Evolutionary conservation across 306 rosid genomes (phyloP).

Genomic region (Argentina anserina): DNA sequence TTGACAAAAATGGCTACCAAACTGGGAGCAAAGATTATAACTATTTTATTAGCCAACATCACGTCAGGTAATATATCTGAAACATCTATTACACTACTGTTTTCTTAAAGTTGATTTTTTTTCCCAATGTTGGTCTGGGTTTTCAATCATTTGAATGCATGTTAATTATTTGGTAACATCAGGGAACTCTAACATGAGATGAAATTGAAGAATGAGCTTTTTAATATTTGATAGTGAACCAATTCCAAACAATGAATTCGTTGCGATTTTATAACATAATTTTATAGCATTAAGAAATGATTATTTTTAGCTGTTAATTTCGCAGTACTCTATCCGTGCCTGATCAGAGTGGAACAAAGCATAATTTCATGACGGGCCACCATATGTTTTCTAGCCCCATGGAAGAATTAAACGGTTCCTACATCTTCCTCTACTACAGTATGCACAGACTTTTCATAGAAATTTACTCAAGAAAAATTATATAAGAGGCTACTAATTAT

Average conservation of each 20-base stretch:
- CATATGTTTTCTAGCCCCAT: background rate
- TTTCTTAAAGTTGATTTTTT: background rate
- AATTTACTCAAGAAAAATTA: background rate
- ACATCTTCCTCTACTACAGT: background rate
- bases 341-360: background rate
- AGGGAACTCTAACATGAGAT: background rate
- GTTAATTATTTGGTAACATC: no score
- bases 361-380: background rate
- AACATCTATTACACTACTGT: background rate
- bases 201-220: background rate
- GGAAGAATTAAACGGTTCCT: background rate
- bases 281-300: background rate
- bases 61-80: background rate
- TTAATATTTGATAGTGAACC: background rate
- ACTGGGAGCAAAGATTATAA: constrained; percentile 2
- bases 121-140: background rate
- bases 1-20: background rate
- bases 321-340: background rate
- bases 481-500: background rate
- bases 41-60: background rate
- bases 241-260: background rate
- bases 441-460: background rate
- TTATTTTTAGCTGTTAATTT: background rate
- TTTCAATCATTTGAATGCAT: background rate
- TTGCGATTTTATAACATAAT: background rate